Conservation (phyloP, 208 protist species). For the Leishmania mexicana region DNA sequence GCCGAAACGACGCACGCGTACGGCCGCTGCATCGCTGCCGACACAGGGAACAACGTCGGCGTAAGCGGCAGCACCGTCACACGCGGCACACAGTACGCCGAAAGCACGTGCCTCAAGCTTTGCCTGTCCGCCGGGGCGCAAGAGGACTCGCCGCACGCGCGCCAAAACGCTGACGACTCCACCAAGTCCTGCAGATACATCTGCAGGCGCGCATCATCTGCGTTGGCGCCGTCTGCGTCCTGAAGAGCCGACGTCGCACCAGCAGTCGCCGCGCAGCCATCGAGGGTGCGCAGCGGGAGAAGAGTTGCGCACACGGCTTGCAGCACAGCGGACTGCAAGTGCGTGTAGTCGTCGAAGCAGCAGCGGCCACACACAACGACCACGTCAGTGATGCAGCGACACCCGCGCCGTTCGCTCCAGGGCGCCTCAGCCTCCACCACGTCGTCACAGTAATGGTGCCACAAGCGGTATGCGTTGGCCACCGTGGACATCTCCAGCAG, state of each 20-base stretch:
- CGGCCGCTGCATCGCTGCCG: conserved; percentile 35
- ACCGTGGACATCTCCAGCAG: conserved; percentile 74
- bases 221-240: not conserved
- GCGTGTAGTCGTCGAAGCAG: conserved; percentile 25
- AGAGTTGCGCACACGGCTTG: conserved; percentile 25
- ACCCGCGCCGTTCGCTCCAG: not conserved
- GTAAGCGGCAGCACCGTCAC: conserved; percentile 48
- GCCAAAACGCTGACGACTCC: not conserved
- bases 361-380: conserved; percentile 44
- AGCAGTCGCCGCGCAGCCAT: not conserved
- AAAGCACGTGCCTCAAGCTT: not conserved
- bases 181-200: conserved; percentile 8
- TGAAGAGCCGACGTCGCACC: not conserved
- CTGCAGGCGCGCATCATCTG: not conserved
- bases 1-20: conserved; percentile 32
- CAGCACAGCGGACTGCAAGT: conserved; percentile 20
- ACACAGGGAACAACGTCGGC: conserved; percentile 34
- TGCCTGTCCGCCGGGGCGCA: not conserved
- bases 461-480: conserved; percentile 49
- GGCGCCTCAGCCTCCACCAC: not conserved
- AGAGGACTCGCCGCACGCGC: not conserved
- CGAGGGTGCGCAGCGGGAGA: not conserved
- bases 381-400: conserved; percentile 25
- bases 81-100: conserved; percentile 24
- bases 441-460: conserved; percentile 11